Evolutionary conservation across 1,284 basidiomycete species (phyloP).

Genomic region (Anthracocystis setariae): DNA sequence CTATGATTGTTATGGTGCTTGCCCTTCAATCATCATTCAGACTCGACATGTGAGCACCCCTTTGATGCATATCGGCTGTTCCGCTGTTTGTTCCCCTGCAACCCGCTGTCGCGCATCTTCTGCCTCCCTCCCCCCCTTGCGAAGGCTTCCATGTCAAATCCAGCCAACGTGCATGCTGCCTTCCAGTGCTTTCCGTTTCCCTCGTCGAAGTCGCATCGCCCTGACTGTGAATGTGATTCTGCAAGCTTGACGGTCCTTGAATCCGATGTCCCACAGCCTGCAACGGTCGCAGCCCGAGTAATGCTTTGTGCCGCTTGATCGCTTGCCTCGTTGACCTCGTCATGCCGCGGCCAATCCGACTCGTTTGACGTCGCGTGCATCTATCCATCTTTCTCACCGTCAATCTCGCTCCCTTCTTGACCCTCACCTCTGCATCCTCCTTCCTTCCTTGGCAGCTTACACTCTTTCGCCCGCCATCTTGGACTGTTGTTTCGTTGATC

Average conservation of each 20-base stretch:
- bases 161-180: not conserved
- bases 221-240: no score
- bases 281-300: no score
- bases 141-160: not conserved
- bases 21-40: not conserved
- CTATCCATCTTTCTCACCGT: constrained; percentile 9
- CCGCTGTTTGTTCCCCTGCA: not conserved
- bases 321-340: not conserved
- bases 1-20: no score
- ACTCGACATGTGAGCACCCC: not conserved
- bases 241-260: no score
- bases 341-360: not conserved
- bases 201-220: no score
- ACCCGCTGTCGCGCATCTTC: no score
- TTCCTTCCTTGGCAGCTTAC: not conserved
- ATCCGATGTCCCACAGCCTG: no score
- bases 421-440: not conserved
- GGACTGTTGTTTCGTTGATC: constrained; percentile 3
- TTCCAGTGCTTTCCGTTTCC: not conserved
- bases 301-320: not conserved
- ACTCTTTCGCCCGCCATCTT: constrained; percentile 5
- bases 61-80: not conserved
- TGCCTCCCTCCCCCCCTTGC: no score
- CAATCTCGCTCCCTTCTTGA: constrained; percentile 17
- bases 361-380: constrained; percentile 5